Base-by-base conservation (phyloP, 257 asterid species). In the Ophiorrhiza pumila region DNA sequence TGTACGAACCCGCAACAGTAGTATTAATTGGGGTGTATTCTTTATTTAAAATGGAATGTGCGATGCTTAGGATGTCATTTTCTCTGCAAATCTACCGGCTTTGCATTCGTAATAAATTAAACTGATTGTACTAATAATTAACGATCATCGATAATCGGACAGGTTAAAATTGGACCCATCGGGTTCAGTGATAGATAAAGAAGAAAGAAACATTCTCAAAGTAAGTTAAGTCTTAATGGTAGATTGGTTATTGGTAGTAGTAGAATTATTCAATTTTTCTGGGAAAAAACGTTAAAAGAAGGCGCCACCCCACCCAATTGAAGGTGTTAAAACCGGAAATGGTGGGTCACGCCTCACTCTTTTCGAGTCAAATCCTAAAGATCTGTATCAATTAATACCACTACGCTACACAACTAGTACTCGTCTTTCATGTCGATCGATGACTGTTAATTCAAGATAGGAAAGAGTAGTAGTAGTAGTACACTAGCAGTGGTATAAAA, bases 291-390 rank as follows among this genome's bases (percentile, higher is more conserved):
- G 37, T 31, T 34, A 42, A 55, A 70, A 55, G 55, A 20, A 70
- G 35, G 66, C 42, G 29, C 27, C 35, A 57, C 57, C 55, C 55
- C 14, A 49, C 17, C 55, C 55, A 18, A 22, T 3, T 20, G 58
- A 20, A 31, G 61, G 46, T 47, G 72, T 68, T 18, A 43, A 60
- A 60, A 3, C 37, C 42, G 56, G n/a, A 46, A 41, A 10, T 31
- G 72, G 61, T 34, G 73, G 69, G 69, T 58, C 73, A 45, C 31
- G 61, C 60, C 49, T 66, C 69, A 34, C 78, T 66, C 4, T 74
- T 57, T 67, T 58, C 78, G 23, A 74, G 78, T 74, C 78, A 56
- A 2, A 57, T 74, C 78, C 71, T 2, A 43, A 56, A 74, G 68
- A 56, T 53, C 55, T 52, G 57, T 17, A 52, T 41, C 46, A 10